phyloP scores from a whole-genome alignment of 345 rosid genomes.

The Gossypium australe region DNA sequence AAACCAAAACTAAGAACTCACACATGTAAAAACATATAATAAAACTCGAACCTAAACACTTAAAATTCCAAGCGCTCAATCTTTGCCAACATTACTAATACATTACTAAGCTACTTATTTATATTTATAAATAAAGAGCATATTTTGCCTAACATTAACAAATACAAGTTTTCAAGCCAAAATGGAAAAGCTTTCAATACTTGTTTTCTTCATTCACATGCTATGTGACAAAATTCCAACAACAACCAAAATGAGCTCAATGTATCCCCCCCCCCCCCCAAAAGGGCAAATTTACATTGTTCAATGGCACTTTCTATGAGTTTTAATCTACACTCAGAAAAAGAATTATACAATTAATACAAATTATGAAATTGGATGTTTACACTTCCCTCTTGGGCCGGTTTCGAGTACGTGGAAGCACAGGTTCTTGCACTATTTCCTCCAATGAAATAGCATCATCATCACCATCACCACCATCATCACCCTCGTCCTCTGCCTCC shows the following conservation, averaged over 20 bases:
- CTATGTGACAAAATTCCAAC: background rate
- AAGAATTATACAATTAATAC: conserved; percentile 6
- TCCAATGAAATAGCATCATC: conserved; percentile 30
- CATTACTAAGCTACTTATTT: too few species aligned
- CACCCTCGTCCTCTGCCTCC: conserved; percentile 38
- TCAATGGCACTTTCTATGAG: background rate
- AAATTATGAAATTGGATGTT: background rate
- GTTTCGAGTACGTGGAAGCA: conserved; percentile 46
- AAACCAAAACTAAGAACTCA: too few species aligned
- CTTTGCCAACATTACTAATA: too few species aligned
- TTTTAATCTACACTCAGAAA: background rate
- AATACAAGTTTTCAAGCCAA: too few species aligned
- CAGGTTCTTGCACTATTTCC: conserved; percentile 44
- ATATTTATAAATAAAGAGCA: too few species aligned
- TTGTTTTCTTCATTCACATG: background rate
- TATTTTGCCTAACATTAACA: too few species aligned
- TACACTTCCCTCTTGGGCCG: conserved; percentile 73
- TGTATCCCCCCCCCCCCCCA: background rate
- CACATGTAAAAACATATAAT: too few species aligned
- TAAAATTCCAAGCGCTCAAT: too few species aligned
- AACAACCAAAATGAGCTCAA: background rate
- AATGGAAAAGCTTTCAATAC: too few species aligned
- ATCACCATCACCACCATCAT: conserved; percentile 4
- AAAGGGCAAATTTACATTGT: background rate
- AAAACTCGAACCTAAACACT: too few species aligned